Evolutionary conservation across 345 rosid species (phyloP), one percentile per base, ranked within the genome.

Genomic region (Adansonia digitata): DNA sequence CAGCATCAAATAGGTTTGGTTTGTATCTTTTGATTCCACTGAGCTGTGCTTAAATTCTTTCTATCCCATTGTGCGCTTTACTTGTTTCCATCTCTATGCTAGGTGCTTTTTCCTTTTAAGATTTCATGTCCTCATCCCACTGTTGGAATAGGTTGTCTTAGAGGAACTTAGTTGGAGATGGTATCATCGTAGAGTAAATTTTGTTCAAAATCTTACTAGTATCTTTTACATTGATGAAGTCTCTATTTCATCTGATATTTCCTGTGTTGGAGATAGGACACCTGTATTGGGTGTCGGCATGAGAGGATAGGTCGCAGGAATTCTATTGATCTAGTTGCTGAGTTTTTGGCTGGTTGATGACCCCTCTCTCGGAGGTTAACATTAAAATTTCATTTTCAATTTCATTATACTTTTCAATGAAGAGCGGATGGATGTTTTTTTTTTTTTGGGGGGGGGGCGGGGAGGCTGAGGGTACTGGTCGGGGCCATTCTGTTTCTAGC

Each of bases 301-400:
- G 34, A 42, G 52, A 12, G 35, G 20, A 42, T n/a, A n/a, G 0
- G 3, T 45, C 24, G 15, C 72, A 15, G 26, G 37, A 45, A 45
- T 66, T 66, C 12, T 24, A 24, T 67, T 67, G 17, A 45, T 68
- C 45, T 45, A 68, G 24, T 68, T 26, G 39, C 24, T n/a, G n/a
- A n/a, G n/a, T n/a, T n/a, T n/a, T 46, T 68, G 39, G 55, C 56
- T 45, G 71, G 72, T 45, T 68, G 39, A 46, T 45, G 17, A 68
- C 26, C 22, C 22, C 40, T 45, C 40, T 7, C 15, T 45, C 71
- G 6, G 10, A 61, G 37, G 37, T 29, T 60, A 60, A 60, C 39
- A 60, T 60, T 29, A 29, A 60, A 60, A 60, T 60, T 13, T 5
- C 65, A 60, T 8, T 17, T 11, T 17, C 61, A 48, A 10, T 53